These are phyloP conservation scores for Brassica rapa DNA, from an alignment of 345 rosid genomes.

Conservation along the genomic window DNA sequence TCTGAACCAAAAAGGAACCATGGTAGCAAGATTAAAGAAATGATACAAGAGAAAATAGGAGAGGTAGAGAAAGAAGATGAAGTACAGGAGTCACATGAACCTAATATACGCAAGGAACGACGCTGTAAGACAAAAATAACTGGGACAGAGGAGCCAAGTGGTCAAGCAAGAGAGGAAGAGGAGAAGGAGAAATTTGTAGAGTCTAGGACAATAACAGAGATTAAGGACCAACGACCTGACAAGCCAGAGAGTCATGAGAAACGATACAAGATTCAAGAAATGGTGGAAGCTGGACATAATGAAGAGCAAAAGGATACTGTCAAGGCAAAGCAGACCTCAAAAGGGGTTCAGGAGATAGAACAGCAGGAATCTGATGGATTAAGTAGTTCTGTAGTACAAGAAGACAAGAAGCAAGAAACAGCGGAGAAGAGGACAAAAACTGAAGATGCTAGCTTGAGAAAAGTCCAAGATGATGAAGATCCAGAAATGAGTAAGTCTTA, in stretches of 20 bases:
- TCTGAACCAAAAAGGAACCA: slow-evolving; percentile 5
- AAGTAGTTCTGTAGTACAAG: not conserved
- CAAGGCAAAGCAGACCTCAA: slow-evolving; percentile 12
- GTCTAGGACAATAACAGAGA: slow-evolving; percentile 5
- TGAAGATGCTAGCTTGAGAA: slow-evolving; percentile 25
- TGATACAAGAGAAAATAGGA: not conserved
- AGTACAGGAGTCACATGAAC: slow-evolving; percentile 5
- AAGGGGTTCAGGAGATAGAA: slow-evolving; percentile 7
- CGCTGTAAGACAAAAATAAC: not conserved
- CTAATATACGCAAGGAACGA: slow-evolving; percentile 18
- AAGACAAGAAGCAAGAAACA: slow-evolving; percentile 6
- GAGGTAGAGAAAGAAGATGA: slow-evolving; percentile 13
- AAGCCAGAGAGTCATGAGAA: slow-evolving; percentile 11
- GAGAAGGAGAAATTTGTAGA: slow-evolving; percentile 1
- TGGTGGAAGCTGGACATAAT: slow-evolving; percentile 5
- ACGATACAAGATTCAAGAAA: not conserved
- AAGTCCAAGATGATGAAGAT: slow-evolving; percentile 3
- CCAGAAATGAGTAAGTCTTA: not conserved
- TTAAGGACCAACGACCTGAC: not conserved
- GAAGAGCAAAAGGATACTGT: not conserved
- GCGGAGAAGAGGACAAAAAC: slow-evolving; percentile 6
- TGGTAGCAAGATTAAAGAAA: not conserved
- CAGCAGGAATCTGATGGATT: slow-evolving; percentile 1
- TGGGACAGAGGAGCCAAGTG: slow-evolving; percentile 1
- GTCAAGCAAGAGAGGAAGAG: not conserved